Percentiles rank a stretch among this genome's conserved stretches.
phyloP scores from a whole-genome alignment of 805 yeast genomes.

The Monosporozyma aquatica region DNA sequence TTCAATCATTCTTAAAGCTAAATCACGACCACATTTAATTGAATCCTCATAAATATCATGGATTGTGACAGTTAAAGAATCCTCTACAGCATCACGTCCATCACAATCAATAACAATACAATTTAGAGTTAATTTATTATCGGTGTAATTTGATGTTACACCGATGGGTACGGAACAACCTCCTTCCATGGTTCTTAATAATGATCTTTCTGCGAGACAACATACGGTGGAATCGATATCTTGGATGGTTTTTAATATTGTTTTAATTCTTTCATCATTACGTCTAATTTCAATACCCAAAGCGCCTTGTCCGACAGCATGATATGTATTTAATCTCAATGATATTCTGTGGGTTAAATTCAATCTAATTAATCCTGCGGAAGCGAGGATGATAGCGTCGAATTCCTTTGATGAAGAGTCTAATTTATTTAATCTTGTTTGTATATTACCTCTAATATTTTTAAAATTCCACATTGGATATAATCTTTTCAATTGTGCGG shows the following conservation, averaged over 20 bases:
- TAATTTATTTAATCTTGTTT: constrained; percentile 72
- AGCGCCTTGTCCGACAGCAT: constrained; percentile 99
- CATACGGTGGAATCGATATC: constrained; percentile 59
- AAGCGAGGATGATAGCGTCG: constrained; percentile 70
- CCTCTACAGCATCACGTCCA: constrained; percentile 64
- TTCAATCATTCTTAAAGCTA: constrained; percentile 58
- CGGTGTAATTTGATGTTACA: constrained; percentile 52
- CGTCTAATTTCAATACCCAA: constrained; percentile 82
- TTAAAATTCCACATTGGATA: constrained; percentile 73
- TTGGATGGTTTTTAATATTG: constrained; percentile 55
- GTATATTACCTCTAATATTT: constrained; percentile 76
- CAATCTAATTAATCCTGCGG: constrained; percentile 79
- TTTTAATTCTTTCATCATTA: constrained; percentile 49
- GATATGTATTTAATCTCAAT: constrained; percentile 55
- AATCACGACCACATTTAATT: constrained; percentile 52
- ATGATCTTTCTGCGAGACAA: constrained; percentile 80
- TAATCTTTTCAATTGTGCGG: constrained; percentile 76
- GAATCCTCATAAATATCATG: constrained; percentile 51
- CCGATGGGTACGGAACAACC: constrained; percentile 99
- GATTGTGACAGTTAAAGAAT: constrained; percentile 22
- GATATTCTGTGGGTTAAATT: constrained; percentile 72
- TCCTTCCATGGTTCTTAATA: constrained; percentile 86
- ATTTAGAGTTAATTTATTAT: constrained; percentile 44
- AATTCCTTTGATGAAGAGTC: constrained; percentile 43
- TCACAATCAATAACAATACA: constrained; percentile 81